Percentiles rank a stretch among this genome's conserved stretches.
These are phyloP conservation scores for Themeda triandra DNA, from an alignment of 176 grass and related monocot genomes.

Conservation along the genomic window DNA sequence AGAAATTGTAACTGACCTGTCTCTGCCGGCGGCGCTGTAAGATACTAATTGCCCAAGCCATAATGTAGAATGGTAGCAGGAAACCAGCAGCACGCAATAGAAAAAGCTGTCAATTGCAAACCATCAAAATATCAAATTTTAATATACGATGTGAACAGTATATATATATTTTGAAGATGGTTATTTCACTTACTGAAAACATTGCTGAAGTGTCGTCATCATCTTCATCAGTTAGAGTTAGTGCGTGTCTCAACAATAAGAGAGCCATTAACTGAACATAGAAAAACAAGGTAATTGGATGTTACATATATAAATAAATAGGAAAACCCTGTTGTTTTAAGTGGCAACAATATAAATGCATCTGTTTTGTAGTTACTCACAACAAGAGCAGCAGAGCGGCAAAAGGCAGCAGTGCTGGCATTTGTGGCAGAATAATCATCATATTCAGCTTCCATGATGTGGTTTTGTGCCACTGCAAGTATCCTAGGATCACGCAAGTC, in stretches of 20 bases:
- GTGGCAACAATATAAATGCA: slow-evolving; percentile 30
- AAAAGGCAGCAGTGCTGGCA: slow-evolving; percentile 66
- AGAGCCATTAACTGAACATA: slow-evolving; percentile 79
- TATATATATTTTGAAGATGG: slow-evolving; percentile 6
- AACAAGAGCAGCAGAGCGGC: slow-evolving; percentile 78
- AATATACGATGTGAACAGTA: neutral
- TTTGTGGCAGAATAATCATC: slow-evolving; percentile 85
- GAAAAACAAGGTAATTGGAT: neutral
- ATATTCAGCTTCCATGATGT: slow-evolving; percentile 85
- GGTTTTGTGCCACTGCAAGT: slow-evolving; percentile 69
- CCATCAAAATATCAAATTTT: slow-evolving; percentile 18
- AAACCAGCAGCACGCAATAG: slow-evolving; percentile 81
- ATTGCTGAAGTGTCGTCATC: slow-evolving; percentile 74
- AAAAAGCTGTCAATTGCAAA: slow-evolving; percentile 62
- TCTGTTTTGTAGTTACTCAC: slow-evolving; percentile 40
- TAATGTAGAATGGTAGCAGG: slow-evolving; percentile 87
- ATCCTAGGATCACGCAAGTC: slow-evolving; percentile 65
- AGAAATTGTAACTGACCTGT: slow-evolving; percentile 54
- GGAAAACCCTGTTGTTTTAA: slow-evolving; percentile 22
- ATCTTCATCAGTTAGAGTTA: slow-evolving; percentile 84
- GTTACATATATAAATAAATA: neutral
- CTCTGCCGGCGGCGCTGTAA: slow-evolving; percentile 70
- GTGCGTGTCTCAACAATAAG: slow-evolving; percentile 78
- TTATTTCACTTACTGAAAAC: slow-evolving; percentile 77
- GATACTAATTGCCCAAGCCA: slow-evolving; percentile 91